Evolutionary conservation across 352 stramenopile species (phyloP).

Genomic region (Phytophthora podocarpi): DNA sequence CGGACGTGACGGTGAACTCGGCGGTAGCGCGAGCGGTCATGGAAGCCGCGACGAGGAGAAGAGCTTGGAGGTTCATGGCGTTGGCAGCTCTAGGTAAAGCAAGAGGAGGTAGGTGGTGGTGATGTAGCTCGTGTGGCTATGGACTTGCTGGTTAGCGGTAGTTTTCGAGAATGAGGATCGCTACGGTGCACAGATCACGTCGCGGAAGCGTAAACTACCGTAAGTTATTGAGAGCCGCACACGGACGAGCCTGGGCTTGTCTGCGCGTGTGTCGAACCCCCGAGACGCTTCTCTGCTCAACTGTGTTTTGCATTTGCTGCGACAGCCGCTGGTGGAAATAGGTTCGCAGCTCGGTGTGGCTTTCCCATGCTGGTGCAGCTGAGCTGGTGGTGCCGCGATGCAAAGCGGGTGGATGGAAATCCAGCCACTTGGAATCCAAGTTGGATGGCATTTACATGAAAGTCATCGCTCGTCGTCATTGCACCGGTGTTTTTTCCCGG

Average conservation of each 20-base stretch:
- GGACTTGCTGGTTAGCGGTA: not conserved
- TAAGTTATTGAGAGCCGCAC: too few relatives aligned
- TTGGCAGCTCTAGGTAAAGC: not conserved
- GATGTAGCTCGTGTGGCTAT: conserved; percentile 4
- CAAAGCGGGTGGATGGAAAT: not conserved
- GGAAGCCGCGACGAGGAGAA: conserved; percentile 17
- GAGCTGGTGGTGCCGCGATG: not conserved
- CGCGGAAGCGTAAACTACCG: too few relatives aligned
- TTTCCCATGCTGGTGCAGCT: conserved; percentile 20
- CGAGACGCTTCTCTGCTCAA: conserved; percentile 16
- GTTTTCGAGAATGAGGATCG: not conserved
- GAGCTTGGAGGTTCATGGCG: conserved; percentile 20
- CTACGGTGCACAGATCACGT: not conserved
- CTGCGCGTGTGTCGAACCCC: conserved; percentile 8
- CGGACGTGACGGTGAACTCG: conserved; percentile 33
- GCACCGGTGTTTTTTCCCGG: too few relatives aligned
- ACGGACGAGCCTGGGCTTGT: not conserved
- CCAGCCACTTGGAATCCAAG: too few relatives aligned
- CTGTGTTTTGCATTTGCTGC: conserved; percentile 13
- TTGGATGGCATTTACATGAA: too few relatives aligned
- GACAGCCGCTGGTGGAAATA: conserved; percentile 28
- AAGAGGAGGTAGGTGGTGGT: conserved; percentile 8
- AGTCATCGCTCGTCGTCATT: too few relatives aligned
- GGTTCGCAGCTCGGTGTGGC: conserved; percentile 19
- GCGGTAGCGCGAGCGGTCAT: conserved; percentile 9